Base-by-base conservation (phyloP, 2,329 filamentous ascomycete genomes). In the Calonectria pauciramosa region DNA sequence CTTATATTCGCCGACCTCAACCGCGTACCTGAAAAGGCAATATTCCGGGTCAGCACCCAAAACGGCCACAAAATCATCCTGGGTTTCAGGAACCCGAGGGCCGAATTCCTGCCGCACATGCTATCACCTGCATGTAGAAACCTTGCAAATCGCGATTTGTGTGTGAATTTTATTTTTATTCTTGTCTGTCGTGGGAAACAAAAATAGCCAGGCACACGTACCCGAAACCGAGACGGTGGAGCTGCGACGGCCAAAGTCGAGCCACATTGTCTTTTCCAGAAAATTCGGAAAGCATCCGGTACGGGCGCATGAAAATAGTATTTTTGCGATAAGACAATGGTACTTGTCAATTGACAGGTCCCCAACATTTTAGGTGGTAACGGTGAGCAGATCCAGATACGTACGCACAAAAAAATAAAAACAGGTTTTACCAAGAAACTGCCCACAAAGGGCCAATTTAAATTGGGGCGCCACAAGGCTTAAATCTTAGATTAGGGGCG, bases 401-500 rank as follows among this genome's bases (percentile, higher is more conserved):
- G 30, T 20, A 3, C 20, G 16, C 16, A 14, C 4, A 9, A 44
- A 44, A 44, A 41, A 20, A 20, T 2, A 44, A 60, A 16, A 11
- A 32, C 7, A 60, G 34, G 54, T 60, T 38, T 38, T n/a, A n/a
- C 34, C 54, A 36, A n/a, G 16, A 10, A 32, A 32, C 30, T 32
- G 30, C 30, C 30, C 4, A 32, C 30, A 32, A 32, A 32, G 8
- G 13, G 18, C 20, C 34, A 41, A 63, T 63, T 63, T 41, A 63
- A 63, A 63, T 41, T 56, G 16, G n/a, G n/a, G 56, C 18, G 56
- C 56, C 56, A 63, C 36, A 38, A 38, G 56, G 56, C 36, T 41
- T 28, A 28, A 63, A 63, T 63, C 56, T 63, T 38, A 63, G 56
- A 63, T 63, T 63, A 41, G 56, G 34, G 14, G 56, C 36, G 38